Evolutionary conservation across 257 asterid genomes (phyloP).

Genomic region (Solanum virginianum): DNA sequence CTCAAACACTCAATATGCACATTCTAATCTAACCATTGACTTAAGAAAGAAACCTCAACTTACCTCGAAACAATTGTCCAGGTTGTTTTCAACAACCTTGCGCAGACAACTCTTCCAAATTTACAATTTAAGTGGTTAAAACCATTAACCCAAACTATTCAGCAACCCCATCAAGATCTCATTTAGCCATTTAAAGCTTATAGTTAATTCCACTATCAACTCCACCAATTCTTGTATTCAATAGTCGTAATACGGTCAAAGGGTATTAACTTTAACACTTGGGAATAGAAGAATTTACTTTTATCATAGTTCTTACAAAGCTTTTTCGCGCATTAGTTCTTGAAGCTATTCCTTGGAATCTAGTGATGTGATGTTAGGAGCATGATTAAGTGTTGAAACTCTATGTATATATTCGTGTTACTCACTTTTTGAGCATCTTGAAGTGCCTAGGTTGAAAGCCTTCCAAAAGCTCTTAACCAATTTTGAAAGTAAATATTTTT

Average conservation of each 20-base stretch:
- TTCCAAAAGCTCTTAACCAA: background rate
- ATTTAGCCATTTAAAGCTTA: background rate
- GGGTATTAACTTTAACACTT: background rate
- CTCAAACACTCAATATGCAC: background rate
- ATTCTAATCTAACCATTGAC: background rate
- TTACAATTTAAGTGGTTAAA: background rate
- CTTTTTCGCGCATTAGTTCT: background rate
- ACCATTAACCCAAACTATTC: background rate
- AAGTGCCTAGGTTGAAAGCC: background rate
- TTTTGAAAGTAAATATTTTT: background rate
- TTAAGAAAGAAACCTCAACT: background rate
- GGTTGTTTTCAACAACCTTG: background rate
- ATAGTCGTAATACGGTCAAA: background rate
- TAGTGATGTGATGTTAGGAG: background rate
- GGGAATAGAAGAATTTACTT: background rate
- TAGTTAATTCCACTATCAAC: background rate
- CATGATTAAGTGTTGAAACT: background rate
- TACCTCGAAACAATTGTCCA: background rate
- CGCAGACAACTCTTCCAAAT: background rate
- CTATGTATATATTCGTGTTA: background rate
- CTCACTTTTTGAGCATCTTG: background rate
- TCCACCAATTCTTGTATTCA: background rate
- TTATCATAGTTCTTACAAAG: background rate
- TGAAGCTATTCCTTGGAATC: background rate
- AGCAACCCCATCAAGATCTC: background rate